Conservation (phyloP, 441 rosid genomes). For the Mallotus japonicus region DNA sequence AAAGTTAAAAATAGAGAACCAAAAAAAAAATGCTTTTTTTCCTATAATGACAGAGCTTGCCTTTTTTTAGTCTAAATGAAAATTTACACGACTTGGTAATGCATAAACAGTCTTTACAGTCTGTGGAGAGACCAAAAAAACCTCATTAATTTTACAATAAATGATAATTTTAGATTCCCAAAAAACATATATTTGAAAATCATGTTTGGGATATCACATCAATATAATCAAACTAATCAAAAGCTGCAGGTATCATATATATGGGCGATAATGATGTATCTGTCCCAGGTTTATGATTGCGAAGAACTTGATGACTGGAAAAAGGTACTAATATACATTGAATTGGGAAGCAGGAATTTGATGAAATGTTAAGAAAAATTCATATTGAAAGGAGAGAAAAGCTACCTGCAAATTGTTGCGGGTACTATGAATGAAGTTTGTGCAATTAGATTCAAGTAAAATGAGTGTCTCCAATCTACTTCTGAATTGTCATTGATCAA, state of each 20-base stretch:
- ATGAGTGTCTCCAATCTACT: slow-evolving; percentile 94
- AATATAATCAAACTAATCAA: neutral
- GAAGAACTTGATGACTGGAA: slow-evolving; percentile 65
- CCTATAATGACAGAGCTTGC: slow-evolving; percentile 35
- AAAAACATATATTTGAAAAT: too few species aligned
- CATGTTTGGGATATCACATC: too few species aligned
- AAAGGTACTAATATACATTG: slow-evolving; percentile 12
- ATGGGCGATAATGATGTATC: slow-evolving; percentile 70
- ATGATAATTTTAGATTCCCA: neutral
- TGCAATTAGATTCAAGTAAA: slow-evolving; percentile 87
- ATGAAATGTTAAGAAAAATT: neutral
- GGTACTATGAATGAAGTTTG: slow-evolving; percentile 84
- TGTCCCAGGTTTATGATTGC: slow-evolving; percentile 64
- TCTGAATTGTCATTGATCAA: slow-evolving; percentile 60
- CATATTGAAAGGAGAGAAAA: neutral
- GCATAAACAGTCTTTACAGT: slow-evolving; percentile 93
- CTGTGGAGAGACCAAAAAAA: slow-evolving; percentile 40
- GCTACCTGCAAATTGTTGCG: slow-evolving; percentile 94
- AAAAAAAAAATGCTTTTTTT: slow-evolving; percentile 9
- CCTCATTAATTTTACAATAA: slow-evolving; percentile 22
- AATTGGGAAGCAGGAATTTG: slow-evolving; percentile 1
- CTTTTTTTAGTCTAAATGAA: slow-evolving; percentile 90
- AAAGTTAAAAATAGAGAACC: slow-evolving; percentile 17
- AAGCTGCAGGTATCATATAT: slow-evolving; percentile 63
- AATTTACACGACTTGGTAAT: slow-evolving; percentile 90